Evolutionary conservation across 495 filamentous ascomycete genomes (phyloP).

Genomic region (Penicillium fimorum): DNA sequence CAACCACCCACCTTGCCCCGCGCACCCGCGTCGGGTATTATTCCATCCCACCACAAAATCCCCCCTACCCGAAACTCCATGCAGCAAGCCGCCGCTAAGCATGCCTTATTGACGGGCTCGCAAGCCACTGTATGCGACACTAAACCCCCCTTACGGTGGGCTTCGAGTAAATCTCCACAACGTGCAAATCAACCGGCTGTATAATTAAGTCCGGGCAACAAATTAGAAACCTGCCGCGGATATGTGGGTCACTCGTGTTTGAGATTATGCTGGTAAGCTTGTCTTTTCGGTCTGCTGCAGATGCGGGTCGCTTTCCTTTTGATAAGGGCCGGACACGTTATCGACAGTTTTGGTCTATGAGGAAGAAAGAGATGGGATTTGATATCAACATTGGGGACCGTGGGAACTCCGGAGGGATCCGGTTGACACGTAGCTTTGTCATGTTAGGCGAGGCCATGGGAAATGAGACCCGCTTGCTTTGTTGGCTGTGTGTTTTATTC

Average conservation of each 20-base stretch:
- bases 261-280: constrained; percentile 2
- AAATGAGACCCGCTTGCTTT: not conserved
- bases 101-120: constrained; percentile 15
- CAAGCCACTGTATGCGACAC: constrained; percentile 7
- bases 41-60: constrained; percentile 2
- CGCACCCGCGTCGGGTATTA: not conserved
- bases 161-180: not conserved
- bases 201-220: not conserved
- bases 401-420: not conserved
- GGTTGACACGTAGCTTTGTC: not conserved
- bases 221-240: constrained; percentile 1
- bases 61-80: constrained; percentile 13
- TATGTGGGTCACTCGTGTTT: not conserved
- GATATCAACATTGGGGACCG: not conserved
- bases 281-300: constrained; percentile 2
- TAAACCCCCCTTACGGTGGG: not conserved
- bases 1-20: constrained; percentile 5
- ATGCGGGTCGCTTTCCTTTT: not conserved
- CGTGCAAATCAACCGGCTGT: not conserved
- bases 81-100: constrained; percentile 12
- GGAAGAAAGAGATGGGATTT: not conserved
- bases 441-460: not conserved
- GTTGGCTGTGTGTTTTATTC: not conserved
- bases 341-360: not conserved
- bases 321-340: not conserved